Conservation (phyloP, 2,329 filamentous ascomycete species). For the Trichothecium roseum region DNA sequence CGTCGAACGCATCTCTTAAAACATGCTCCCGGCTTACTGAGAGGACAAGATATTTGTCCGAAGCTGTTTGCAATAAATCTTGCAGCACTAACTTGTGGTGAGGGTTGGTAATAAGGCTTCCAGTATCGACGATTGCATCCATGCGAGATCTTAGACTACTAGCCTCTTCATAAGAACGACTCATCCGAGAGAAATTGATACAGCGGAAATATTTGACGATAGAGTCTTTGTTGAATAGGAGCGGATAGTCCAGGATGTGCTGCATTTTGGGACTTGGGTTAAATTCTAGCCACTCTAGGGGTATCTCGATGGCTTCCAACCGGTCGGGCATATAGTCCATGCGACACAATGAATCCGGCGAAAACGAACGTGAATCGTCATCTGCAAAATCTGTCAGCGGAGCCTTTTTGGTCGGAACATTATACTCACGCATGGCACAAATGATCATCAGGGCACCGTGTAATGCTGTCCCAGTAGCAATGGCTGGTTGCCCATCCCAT, state of each 20-base stretch:
- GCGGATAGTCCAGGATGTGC: constrained; percentile 73
- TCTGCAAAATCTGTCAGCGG: constrained; percentile 31
- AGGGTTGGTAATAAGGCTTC: constrained; percentile 42
- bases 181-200: constrained; percentile 83
- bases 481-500: constrained; percentile 68
- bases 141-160: constrained; percentile 46
- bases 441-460: constrained; percentile 71
- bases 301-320: constrained; percentile 65
- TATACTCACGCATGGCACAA: constrained; percentile 58
- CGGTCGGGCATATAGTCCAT: constrained; percentile 67
- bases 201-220: constrained; percentile 78
- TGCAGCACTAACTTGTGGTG: constrained; percentile 52
- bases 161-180: constrained; percentile 62
- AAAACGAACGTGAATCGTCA: constrained; percentile 55
- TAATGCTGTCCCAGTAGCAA: constrained; percentile 60
- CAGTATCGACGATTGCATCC: constrained; percentile 41
- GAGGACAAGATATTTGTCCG: constrained; percentile 61
- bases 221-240: constrained; percentile 62
- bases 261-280: constrained; percentile 49
- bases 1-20: constrained; percentile 67
- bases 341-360: constrained; percentile 49
- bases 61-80: constrained; percentile 54
- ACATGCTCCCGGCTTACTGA: constrained; percentile 58
- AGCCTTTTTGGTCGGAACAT: too few relatives aligned
- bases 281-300: constrained; percentile 59